These are phyloP conservation scores for Pezicula carpinea DNA, from an alignment of 2,329 filamentous ascomycete species.

Conservation along the genomic window DNA sequence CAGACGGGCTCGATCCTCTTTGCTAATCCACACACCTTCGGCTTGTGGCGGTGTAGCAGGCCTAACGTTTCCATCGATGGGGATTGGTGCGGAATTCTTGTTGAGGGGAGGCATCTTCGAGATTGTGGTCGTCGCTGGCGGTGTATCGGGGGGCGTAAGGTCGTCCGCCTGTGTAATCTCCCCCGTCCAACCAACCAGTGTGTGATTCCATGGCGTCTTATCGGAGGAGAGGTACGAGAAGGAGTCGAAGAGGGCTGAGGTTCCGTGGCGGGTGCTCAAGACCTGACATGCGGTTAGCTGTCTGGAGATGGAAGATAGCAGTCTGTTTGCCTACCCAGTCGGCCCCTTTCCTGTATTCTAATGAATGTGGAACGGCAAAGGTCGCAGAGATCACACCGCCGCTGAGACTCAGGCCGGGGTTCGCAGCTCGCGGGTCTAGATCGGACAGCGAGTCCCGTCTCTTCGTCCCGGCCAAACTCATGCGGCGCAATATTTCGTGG, in stretches of 20 bases:
- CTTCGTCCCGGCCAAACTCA: constrained; percentile 31
- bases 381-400: constrained; percentile 65
- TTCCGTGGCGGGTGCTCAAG: constrained; percentile 73
- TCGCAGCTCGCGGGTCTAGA: constrained; percentile 44
- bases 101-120: constrained; percentile 52
- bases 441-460: constrained; percentile 45
- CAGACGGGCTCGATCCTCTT: constrained; percentile 65
- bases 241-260: constrained; percentile 88
- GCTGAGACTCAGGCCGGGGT: constrained; percentile 53
- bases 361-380: constrained; percentile 57
- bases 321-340: constrained; percentile 50
- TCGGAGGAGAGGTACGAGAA: constrained; percentile 84
- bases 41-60: constrained; percentile 51
- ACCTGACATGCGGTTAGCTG: constrained; percentile 44
- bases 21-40: constrained; percentile 67
- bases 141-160: constrained; percentile 42
- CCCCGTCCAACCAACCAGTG: constrained; percentile 90
- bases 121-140: constrained; percentile 42
- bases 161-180: constrained; percentile 62
- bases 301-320: not conserved
- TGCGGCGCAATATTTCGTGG: constrained; percentile 37
- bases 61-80: constrained; percentile 58
- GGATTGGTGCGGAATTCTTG: constrained; percentile 74
- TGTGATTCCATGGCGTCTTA: constrained; percentile 83
- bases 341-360: constrained; percentile 52